These are phyloP conservation scores for Penicillium sp. DNA, from an alignment of 2,329 filamentous ascomycete genomes.

Conservation along the genomic window DNA sequence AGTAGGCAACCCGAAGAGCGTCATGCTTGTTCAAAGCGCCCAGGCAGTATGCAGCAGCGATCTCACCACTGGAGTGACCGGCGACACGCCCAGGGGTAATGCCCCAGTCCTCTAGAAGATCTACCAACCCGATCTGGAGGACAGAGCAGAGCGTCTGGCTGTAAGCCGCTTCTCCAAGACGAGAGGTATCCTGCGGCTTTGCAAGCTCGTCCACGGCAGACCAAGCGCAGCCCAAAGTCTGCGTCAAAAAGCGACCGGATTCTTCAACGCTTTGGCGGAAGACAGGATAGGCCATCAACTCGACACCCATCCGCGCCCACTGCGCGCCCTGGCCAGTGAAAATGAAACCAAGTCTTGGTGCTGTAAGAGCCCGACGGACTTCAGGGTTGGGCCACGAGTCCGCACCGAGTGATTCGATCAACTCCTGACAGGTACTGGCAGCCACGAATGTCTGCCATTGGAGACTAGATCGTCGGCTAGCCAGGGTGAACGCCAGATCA, in stretches of 20 bases:
- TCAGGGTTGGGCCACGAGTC: neutral
- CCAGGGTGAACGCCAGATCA: no score
- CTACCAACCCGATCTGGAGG: conserved; percentile 16
- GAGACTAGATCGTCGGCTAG: no score
- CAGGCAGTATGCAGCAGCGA: conserved; percentile 11
- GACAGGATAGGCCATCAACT: neutral
- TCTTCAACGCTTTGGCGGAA: neutral
- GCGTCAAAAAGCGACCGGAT: neutral
- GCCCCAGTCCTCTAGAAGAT: conserved; percentile 8
- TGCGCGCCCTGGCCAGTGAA: conserved; percentile 27
- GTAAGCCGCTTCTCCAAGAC: neutral
- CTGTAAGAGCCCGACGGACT: neutral
- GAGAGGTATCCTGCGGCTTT: neutral
- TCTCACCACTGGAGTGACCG: conserved; percentile 11
- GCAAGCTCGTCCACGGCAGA: neutral
- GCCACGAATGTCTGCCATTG: no score
- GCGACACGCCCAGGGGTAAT: conserved; percentile 7
- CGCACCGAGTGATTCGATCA: neutral
- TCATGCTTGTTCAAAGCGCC: conserved; percentile 5
- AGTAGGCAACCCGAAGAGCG: conserved; percentile 19
- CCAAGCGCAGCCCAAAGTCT: neutral
- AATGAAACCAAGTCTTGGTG: conserved; percentile 7
- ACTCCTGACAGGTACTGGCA: no score
- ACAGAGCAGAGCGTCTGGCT: conserved; percentile 18
- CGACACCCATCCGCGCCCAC: conserved; percentile 22